phyloP scores from a whole-genome alignment of 441 rosid genomes.

The Mallotus repandus region DNA sequence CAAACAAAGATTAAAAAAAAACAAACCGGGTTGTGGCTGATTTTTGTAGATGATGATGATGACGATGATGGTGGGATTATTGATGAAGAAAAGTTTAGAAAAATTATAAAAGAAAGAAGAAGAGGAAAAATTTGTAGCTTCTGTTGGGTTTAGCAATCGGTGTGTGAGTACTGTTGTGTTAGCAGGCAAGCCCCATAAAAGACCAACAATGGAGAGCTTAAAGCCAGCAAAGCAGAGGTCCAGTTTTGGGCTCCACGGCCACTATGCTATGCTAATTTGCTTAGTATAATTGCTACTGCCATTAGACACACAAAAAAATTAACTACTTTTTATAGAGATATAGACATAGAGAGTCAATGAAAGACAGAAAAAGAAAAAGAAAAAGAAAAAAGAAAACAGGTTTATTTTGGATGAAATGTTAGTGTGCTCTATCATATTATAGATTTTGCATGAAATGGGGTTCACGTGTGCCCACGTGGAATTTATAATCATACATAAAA shows the following conservation, averaged over 20 bases:
- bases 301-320: too few relatives aligned
- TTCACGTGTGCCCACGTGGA: conserved; percentile 37
- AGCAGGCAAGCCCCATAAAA: conserved; percentile 71
- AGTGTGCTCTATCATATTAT: conserved; percentile 2
- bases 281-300: not conserved
- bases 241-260: conserved; percentile 68
- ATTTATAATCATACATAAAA: not conserved
- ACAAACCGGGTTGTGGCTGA: conserved; percentile 11
- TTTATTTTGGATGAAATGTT: conserved; percentile 17
- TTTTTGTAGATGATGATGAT: not conserved
- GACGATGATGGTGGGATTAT: conserved; percentile 17
- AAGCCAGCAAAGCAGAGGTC: conserved; percentile 81
- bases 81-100: conserved; percentile 11
- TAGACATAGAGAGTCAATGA: conserved; percentile 35
- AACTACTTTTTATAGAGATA: not conserved
- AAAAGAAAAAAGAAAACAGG: too few relatives aligned
- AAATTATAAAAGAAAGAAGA: conserved; percentile 6
- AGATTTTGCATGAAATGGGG: conserved; percentile 30
- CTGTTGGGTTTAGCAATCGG: not conserved
- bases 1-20: conserved; percentile 10
- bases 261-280: conserved; percentile 7
- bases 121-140: too few relatives aligned
- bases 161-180: conserved; percentile 9
- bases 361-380: not conserved
- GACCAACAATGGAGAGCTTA: conserved; percentile 65